phyloP scores from a whole-genome alignment of 208 protist genomes.

The Leishmania aethiopica region DNA sequence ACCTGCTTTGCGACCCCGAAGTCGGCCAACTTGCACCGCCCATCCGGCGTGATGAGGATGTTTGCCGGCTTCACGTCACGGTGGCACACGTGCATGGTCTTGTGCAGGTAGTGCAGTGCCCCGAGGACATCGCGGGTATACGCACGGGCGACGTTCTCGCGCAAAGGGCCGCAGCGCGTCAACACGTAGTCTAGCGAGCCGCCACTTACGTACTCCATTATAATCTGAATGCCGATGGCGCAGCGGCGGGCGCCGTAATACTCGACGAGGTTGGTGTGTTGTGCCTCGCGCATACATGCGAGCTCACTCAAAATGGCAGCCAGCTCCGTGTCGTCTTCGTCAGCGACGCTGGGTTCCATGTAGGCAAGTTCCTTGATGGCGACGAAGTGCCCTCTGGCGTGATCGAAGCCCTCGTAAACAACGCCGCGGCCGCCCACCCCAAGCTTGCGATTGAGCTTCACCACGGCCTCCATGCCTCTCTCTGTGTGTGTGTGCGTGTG shows the following conservation, averaged over 20 bases:
- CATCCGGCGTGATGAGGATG: slow-evolving; percentile 86
- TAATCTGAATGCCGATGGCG: slow-evolving; percentile 71
- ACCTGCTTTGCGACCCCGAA: slow-evolving; percentile 84
- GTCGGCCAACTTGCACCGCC: slow-evolving; percentile 87
- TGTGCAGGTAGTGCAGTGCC: slow-evolving; percentile 86
- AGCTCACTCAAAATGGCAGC: slow-evolving; percentile 73
- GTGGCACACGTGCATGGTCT: slow-evolving; percentile 81
- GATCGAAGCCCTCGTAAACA: slow-evolving; percentile 88
- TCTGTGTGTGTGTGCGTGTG: not conserved
- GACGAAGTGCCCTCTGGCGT: slow-evolving; percentile 77
- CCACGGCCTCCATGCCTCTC: slow-evolving; percentile 29
- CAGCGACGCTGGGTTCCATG: slow-evolving; percentile 33
- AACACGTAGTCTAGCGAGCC: slow-evolving; percentile 82
- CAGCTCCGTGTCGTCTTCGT: slow-evolving; percentile 33
- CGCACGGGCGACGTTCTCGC: slow-evolving; percentile 70
- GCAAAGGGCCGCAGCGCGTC: slow-evolving; percentile 53
- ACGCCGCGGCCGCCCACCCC: slow-evolving; percentile 74
- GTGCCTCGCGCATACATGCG: slow-evolving; percentile 70
- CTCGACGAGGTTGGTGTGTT: slow-evolving; percentile 76
- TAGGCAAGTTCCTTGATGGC: slow-evolving; percentile 89
- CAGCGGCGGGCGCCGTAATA: slow-evolving; percentile 84
- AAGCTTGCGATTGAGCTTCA: slow-evolving; percentile 77
- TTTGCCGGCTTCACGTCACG: slow-evolving; percentile 93
- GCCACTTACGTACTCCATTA: slow-evolving; percentile 91
- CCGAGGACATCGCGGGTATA: slow-evolving; percentile 81